Evolutionary conservation across 148 eudicot species (phyloP).

Genomic region (Diospyros lotus): DNA sequence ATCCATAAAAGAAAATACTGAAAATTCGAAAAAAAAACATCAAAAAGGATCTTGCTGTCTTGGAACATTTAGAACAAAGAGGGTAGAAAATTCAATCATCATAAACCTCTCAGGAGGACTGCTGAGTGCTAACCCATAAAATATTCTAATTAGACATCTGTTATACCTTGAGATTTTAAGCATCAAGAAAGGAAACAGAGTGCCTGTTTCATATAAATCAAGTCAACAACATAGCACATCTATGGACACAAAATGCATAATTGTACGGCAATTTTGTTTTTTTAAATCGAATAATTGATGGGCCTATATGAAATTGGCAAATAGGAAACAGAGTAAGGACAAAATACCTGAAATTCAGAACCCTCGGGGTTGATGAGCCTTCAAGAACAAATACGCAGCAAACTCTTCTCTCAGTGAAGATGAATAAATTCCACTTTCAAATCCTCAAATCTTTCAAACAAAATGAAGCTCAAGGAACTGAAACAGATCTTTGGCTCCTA

Average conservation of each 20-base stretch:
- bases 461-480: slow-evolving; percentile 25
- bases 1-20: neutral
- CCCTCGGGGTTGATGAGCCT: slow-evolving; percentile 17
- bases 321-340: slow-evolving; percentile 9
- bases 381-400: slow-evolving; percentile 26
- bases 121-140: neutral
- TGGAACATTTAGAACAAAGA: neutral
- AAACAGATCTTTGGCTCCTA: slow-evolving; percentile 12
- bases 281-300: neutral
- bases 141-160: neutral
- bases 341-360: slow-evolving; percentile 33
- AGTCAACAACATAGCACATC: neutral
- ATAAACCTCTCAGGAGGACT: neutral
- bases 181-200: neutral
- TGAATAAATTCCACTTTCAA: slow-evolving; percentile 21
- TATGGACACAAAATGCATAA: slow-evolving; percentile 1
- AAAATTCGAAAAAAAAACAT: neutral
- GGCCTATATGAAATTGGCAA: neutral
- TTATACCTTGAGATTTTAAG: neutral
- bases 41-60: neutral
- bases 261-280: neutral
- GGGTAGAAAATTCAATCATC: neutral
- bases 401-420: slow-evolving; percentile 13
- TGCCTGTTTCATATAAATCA: neutral
- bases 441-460: slow-evolving; percentile 28